A percentile compares a stretch with the other conserved stretches of the same genome.
Conservation (phyloP, 805 yeast genomes). For the Saccharomycopsis synnaedendra region DNA sequence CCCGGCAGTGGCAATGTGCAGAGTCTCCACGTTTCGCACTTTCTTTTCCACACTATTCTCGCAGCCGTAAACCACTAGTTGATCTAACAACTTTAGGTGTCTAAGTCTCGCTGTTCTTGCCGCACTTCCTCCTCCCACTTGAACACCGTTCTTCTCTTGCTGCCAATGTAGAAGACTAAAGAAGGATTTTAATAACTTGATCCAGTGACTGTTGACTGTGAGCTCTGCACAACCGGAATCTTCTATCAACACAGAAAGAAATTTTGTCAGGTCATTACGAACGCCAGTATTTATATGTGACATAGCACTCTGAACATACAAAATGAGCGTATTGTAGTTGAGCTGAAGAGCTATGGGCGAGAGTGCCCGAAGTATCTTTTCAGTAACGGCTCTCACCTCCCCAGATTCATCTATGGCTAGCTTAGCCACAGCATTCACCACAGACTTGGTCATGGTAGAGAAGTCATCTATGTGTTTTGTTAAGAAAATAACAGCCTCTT, state of each 20-base stretch:
- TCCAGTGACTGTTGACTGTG: conserved; percentile 52
- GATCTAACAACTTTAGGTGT: conserved; percentile 30
- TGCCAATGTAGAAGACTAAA: conserved; percentile 70
- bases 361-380: conserved; percentile 1
- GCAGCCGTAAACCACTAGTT: conserved; percentile 13
- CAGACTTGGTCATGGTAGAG: conserved; percentile 11
- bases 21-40: conserved; percentile 13
- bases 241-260: conserved; percentile 44
- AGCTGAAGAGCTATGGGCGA: conserved; percentile 9
- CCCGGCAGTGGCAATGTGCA: conserved; percentile 28
- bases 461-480: conserved; percentile 5
- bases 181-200: conserved; percentile 54
- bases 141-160: conserved; percentile 19
- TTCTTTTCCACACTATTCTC: conserved; percentile 7
- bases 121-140: conserved; percentile 18
- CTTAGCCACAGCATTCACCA: conserved; percentile 11
- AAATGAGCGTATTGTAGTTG: conserved; percentile 29
- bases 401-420: conserved; percentile 11
- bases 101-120: conserved; percentile 26
- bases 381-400: conserved; percentile 9
- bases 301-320: conserved; percentile 85
- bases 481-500: conserved; percentile 13
- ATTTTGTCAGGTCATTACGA: conserved; percentile 63
- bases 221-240: conserved; percentile 35
- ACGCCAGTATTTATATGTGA: conserved; percentile 76